Conservation (phyloP, 768 basidiomycete genomes). For the Lactarius hengduanensis region DNA sequence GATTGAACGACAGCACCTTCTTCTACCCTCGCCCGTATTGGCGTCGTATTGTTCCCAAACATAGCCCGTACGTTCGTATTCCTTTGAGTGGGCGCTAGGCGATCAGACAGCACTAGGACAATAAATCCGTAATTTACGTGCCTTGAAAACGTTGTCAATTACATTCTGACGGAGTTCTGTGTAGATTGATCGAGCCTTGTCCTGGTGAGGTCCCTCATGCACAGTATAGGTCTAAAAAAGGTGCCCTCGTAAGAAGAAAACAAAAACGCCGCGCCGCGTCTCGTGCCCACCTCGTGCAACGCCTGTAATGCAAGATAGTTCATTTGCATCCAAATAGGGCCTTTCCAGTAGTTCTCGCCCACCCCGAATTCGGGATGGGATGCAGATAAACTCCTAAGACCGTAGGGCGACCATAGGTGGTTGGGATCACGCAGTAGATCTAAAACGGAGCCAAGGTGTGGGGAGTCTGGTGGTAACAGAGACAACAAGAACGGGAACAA, state of each 20-base stretch:
- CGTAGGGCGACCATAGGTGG: constrained; percentile 90
- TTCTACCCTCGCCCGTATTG: constrained; percentile 72
- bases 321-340: constrained; percentile 97
- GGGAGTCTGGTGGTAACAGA: constrained; percentile 72
- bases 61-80: constrained; percentile 90
- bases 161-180: constrained; percentile 76
- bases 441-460: constrained; percentile 77
- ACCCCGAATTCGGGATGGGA: constrained; percentile 86
- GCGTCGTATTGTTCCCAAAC: constrained; percentile 98
- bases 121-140: constrained; percentile 30
- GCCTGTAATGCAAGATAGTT: constrained; percentile 86
- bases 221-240: constrained; percentile 67
- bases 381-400: constrained; percentile 84
- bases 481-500: constrained; percentile 90
- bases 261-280: background rate
- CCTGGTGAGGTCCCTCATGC: constrained; percentile 78
- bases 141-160: constrained; percentile 78
- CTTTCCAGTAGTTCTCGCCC: constrained; percentile 97
- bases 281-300: constrained; percentile 61
- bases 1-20: constrained; percentile 59
- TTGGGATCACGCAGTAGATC: constrained; percentile 76
- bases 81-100: constrained; percentile 45
- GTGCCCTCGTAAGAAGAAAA: background rate
- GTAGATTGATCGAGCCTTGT: constrained; percentile 76
- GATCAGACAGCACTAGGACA: background rate